Evolutionary conservation across 805 yeast species (phyloP).

Genomic region (Huiozyma sinensis): DNA sequence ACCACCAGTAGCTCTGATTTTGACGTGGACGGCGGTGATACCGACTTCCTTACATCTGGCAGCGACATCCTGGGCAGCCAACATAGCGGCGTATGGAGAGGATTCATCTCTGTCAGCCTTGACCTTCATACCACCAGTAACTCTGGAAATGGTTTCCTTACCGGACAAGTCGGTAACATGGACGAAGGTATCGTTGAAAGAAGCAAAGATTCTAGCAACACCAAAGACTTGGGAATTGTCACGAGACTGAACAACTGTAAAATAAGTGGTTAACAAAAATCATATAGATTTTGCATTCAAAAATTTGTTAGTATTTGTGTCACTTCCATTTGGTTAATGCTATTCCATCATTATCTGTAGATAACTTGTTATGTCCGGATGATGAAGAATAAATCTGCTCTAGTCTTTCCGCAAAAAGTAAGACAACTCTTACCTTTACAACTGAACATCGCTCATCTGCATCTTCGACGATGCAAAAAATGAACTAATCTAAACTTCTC

Average conservation of each 20-base stretch:
- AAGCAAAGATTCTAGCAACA: conserved; percentile 99
- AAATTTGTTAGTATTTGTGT: conserved; percentile 1
- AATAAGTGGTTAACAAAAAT: not conserved
- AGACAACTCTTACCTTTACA: no score
- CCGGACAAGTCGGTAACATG: conserved; percentile 99
- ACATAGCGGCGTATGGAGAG: conserved; percentile 99
- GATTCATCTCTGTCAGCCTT: conserved; percentile 99
- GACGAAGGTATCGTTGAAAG: conserved; percentile 99
- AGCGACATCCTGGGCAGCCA: conserved; percentile 99
- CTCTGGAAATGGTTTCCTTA: conserved; percentile 99
- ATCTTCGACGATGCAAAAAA: no score
- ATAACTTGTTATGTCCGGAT: no score
- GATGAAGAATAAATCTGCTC: no score
- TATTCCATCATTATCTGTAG: no score
- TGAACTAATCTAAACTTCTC: not conserved
- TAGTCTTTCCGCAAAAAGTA: no score
- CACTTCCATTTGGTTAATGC: no score
- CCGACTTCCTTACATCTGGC: conserved; percentile 99
- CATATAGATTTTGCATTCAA: not conserved
- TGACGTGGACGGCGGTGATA: conserved; percentile 98
- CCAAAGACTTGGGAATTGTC: conserved; percentile 99
- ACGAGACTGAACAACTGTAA: conserved; percentile 53
- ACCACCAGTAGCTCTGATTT: conserved; percentile 99
- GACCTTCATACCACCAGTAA: conserved; percentile 99
- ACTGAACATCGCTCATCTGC: no score